Evolutionary conservation across 768 basidiomycete species (phyloP).

Genomic region (Hypholoma fasciculare): DNA sequence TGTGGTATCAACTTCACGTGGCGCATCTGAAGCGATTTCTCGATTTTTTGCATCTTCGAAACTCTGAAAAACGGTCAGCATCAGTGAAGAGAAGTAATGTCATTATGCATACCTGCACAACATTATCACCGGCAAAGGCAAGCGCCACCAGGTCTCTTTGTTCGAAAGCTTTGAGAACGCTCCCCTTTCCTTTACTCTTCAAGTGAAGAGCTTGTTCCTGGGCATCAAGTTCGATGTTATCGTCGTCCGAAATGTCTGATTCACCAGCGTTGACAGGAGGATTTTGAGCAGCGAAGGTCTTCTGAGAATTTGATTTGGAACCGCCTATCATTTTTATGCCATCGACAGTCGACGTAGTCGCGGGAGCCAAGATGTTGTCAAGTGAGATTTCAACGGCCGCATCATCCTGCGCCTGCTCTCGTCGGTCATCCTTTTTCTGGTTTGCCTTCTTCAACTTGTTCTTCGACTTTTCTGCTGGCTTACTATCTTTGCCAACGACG

Average conservation of each 20-base stretch:
- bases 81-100: neutral
- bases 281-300: conserved; percentile 41
- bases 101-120: conserved; percentile 67
- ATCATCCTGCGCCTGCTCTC: conserved; percentile 67
- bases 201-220: conserved; percentile 52
- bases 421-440: conserved; percentile 56
- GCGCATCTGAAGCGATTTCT: conserved; percentile 87
- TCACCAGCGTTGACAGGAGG: conserved; percentile 45
- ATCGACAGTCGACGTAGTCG: conserved; percentile 16
- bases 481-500: conserved; percentile 67
- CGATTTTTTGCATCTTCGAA: conserved; percentile 83
- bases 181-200: conserved; percentile 47
- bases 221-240: conserved; percentile 72
- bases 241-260: conserved; percentile 50
- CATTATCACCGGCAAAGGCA: conserved; percentile 97
- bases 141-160: conserved; percentile 92
- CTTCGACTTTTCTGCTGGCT: conserved; percentile 61
- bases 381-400: conserved; percentile 77
- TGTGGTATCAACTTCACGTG: conserved; percentile 83
- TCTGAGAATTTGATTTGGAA: conserved; percentile 35
- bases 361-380: conserved; percentile 50
- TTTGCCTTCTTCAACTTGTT: conserved; percentile 71
- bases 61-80: conserved; percentile 46
- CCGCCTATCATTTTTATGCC: neutral
- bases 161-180: conserved; percentile 67